Evolutionary conservation across 1,284 basidiomycete species (phyloP).

Genomic region (Sporisorium iseilematis-ciliati): DNA sequence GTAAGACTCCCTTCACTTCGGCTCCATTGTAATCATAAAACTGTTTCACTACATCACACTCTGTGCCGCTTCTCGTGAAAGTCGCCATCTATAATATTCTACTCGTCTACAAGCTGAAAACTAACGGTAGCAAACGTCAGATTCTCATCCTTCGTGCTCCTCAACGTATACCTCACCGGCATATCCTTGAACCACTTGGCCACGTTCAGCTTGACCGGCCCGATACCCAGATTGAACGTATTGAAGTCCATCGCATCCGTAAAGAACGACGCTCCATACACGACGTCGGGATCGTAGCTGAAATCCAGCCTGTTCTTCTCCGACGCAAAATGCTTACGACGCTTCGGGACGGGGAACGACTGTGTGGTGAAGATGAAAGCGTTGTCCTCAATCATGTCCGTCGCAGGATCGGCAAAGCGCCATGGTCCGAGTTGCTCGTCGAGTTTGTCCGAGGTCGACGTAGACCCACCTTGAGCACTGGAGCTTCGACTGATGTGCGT

Average conservation of each 20-base stretch:
- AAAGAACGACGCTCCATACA: conserved; percentile 65
- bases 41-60: too few relatives aligned
- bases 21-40: not conserved
- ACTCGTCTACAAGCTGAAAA: conserved; percentile 70
- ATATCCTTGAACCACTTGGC: conserved; percentile 66
- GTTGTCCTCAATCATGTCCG: conserved; percentile 71
- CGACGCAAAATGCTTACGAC: conserved; percentile 70
- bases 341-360: conserved; percentile 67
- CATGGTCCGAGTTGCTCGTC: conserved; percentile 69
- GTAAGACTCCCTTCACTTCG: conserved; percentile 11
- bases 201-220: conserved; percentile 62
- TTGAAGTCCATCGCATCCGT: conserved; percentile 64
- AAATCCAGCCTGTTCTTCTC: conserved; percentile 65
- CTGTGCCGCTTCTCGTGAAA: too few relatives aligned
- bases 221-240: conserved; percentile 62
- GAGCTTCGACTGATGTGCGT: conserved; percentile 25
- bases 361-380: conserved; percentile 70
- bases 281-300: conserved; percentile 69
- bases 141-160: conserved; percentile 69
- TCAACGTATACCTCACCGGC: conserved; percentile 71
- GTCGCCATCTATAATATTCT: conserved; percentile 3
- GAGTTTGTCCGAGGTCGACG: conserved; percentile 32
- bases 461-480: conserved; percentile 17
- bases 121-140: conserved; percentile 70
- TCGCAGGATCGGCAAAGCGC: conserved; percentile 69